phyloP scores from a whole-genome alignment of 306 rosid genomes.

The Canavalia ensiformis region DNA sequence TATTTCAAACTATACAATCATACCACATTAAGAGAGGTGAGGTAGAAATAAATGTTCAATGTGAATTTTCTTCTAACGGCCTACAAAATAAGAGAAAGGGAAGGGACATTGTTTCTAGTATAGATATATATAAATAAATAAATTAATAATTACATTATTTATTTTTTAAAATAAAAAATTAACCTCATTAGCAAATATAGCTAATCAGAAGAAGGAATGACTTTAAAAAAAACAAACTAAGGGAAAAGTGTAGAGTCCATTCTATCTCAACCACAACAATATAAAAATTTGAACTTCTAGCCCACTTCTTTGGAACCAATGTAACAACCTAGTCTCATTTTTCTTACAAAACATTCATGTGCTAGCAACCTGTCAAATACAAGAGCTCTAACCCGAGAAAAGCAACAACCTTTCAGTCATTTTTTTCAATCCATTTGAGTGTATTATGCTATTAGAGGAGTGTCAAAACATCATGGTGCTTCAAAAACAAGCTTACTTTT shows the following conservation, averaged over 20 bases:
- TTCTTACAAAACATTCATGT: neutral
- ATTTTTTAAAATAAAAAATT: too few relatives aligned
- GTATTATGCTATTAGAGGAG: slow-evolving; percentile 1
- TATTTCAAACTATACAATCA: too few relatives aligned
- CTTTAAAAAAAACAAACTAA: neutral
- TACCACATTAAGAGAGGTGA: too few relatives aligned
- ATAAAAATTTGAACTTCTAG: slow-evolving; percentile 40
- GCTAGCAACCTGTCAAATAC: neutral
- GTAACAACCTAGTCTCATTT: slow-evolving; percentile 12
- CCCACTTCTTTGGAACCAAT: neutral
- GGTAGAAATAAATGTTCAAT: too few relatives aligned
- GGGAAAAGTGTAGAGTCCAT: slow-evolving; percentile 35
- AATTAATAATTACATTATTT: too few relatives aligned
- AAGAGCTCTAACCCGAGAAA: slow-evolving; percentile 13
- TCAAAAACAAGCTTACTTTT: neutral
- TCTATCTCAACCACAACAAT: slow-evolving; percentile 33
- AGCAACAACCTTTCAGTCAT: slow-evolving; percentile 7
- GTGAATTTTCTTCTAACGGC: too few relatives aligned
- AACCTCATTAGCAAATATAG: too few relatives aligned
- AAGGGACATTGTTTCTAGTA: too few relatives aligned
- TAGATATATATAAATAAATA: too few relatives aligned
- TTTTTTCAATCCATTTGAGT: slow-evolving; percentile 2
- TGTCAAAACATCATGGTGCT: neutral
- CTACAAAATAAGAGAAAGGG: too few relatives aligned
- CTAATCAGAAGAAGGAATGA: too few relatives aligned